phyloP scores from a whole-genome alignment of 2,329 filamentous ascomycete genomes.

The Ophioceras dolichostomum region DNA sequence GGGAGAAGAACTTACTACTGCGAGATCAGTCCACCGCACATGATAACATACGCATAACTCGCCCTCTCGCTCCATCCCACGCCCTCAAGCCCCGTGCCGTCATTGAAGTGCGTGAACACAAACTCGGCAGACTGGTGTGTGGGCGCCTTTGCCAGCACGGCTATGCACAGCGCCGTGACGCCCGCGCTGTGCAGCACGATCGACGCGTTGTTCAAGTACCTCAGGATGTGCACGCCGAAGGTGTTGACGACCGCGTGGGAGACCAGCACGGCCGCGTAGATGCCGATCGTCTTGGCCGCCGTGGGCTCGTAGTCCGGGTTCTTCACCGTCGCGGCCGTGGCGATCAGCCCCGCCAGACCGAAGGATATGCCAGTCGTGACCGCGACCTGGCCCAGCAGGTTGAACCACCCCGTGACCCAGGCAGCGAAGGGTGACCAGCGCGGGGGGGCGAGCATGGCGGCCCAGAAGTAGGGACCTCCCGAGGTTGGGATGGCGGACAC shows the following conservation, averaged over 20 bases:
- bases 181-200: slow-evolving; percentile 42
- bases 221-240: slow-evolving; percentile 42
- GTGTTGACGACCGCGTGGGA: slow-evolving; percentile 43
- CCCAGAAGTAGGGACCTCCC: slow-evolving; percentile 50
- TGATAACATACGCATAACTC: slow-evolving; percentile 39
- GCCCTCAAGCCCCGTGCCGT: slow-evolving; percentile 22
- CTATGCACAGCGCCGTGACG: slow-evolving; percentile 37
- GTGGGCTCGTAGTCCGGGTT: slow-evolving; percentile 24
- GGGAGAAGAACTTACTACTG: slow-evolving; percentile 27
- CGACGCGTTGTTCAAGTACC: slow-evolving; percentile 43
- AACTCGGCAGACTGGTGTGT: slow-evolving; percentile 40
- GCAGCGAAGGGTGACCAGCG: slow-evolving; percentile 23
- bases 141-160: slow-evolving; percentile 43
- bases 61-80: slow-evolving; percentile 41
- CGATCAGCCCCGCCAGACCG: slow-evolving; percentile 23
- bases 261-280: slow-evolving; percentile 43
- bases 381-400: slow-evolving; percentile 26
- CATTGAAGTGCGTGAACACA: slow-evolving; percentile 31
- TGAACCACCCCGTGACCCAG: slow-evolving; percentile 29
- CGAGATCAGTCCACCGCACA: slow-evolving; percentile 38
- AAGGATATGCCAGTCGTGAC: slow-evolving; percentile 29
- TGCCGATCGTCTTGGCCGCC: slow-evolving; percentile 39
- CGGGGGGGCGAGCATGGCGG: slow-evolving; percentile 40
- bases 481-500: slow-evolving; percentile 45
- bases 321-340: slow-evolving; percentile 23